Conservation (phyloP, 1,139 yeast genomes). For the Yamadazyma taylorii region DNA sequence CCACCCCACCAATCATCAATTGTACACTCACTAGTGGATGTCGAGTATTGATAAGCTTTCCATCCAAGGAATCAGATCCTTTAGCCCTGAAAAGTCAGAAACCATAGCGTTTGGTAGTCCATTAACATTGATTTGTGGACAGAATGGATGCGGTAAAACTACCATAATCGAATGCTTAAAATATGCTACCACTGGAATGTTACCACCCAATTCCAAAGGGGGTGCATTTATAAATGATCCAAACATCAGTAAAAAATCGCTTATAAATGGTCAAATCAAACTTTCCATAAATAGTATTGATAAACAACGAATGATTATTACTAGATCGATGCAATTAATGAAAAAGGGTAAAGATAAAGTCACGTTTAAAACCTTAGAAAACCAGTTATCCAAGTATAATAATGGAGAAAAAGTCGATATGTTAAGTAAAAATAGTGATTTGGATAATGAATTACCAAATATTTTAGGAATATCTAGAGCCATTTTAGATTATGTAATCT, state of each 20-base stretch:
- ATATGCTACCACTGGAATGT: conserved; percentile 92
- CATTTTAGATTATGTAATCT: conserved; percentile 85
- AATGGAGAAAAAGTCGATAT: conserved; percentile 70
- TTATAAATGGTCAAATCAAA: conserved; percentile 87
- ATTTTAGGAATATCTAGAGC: conserved; percentile 88
- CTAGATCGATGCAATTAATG: conserved; percentile 78
- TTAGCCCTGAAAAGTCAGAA: conserved; percentile 78
- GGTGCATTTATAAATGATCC: conserved; percentile 98
- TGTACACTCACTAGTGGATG: no score
- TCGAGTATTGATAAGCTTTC: conserved; percentile 75
- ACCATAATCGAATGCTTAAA: conserved; percentile 92
- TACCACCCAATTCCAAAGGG: conserved; percentile 94
- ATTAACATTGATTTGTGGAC: conserved; percentile 90
- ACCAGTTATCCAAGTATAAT: conserved; percentile 70
- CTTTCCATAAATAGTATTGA: conserved; percentile 77
- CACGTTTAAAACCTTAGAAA: conserved; percentile 89
- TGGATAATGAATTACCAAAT: conserved; percentile 78
- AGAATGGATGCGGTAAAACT: conserved; percentile 98
- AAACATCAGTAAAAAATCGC: conserved; percentile 69
- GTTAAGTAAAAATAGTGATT: conserved; percentile 80
- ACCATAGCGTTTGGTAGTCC: conserved; percentile 91
- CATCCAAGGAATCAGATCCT: conserved; percentile 88
- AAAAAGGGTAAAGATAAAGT: conserved; percentile 49
- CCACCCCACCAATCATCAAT: no score
- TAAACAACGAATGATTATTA: conserved; percentile 78